Evolutionary conservation across 1,284 basidiomycete genomes (phyloP).

Genomic region (Apiotrichum montevideense): DNA sequence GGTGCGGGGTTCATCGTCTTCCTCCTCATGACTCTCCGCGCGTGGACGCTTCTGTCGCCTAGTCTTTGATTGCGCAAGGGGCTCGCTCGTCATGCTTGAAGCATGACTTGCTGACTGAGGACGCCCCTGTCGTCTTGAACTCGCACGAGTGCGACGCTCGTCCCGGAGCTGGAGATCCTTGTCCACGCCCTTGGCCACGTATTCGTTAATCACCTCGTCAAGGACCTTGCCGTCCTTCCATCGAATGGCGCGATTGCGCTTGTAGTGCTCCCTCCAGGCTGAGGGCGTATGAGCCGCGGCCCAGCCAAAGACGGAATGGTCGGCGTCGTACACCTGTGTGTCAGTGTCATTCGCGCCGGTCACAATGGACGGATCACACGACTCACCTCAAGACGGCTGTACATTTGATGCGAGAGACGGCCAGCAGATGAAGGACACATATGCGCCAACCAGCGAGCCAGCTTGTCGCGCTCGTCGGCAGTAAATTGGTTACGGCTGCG

Average conservation of each 20-base stretch:
- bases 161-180: not conserved
- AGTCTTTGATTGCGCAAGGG: no score
- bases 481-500: conserved; percentile 6
- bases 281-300: conserved; percentile 7
- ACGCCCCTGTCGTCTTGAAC: no score
- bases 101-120: no score
- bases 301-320: not conserved
- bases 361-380: not conserved
- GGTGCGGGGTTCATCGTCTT: no score
- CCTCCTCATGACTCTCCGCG: no score
- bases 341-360: not conserved
- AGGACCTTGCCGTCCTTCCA: conserved; percentile 14
- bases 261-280: conserved; percentile 21
- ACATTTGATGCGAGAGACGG: conserved; percentile 7
- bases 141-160: no score
- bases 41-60: no score
- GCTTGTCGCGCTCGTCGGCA: conserved; percentile 14
- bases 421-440: not conserved
- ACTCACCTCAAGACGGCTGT: conserved; percentile 11
- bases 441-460: conserved; percentile 19
- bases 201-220: conserved; percentile 9
- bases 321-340: not conserved
- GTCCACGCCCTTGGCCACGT: conserved; percentile 7
- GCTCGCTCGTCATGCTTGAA: no score
- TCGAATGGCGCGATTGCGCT: conserved; percentile 1